Evolutionary conservation across 176 grass and related monocot species (phyloP), one percentile per base, ranked within the genome.

Genomic region (Rhynchospora pubera): DNA sequence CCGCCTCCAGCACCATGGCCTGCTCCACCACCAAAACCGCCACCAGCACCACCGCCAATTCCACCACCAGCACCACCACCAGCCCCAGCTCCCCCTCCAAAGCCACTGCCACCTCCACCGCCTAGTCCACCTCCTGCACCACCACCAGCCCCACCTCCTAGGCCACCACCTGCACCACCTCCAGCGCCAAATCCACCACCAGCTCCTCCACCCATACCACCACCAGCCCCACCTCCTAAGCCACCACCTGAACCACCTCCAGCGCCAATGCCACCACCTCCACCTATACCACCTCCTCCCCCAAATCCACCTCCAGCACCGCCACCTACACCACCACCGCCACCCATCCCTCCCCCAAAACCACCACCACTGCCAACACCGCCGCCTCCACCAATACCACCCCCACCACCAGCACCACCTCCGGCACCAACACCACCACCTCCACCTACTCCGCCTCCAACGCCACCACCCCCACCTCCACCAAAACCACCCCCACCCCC

Each of bases 91-190:
- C 63, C 81, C 2, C 51, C 90, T 10, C 87, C 84, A 0, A 64
- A 5, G 0, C 86, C 83, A 0, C 46, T 22, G 0, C 77, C 91
- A 2, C 42, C 61, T 14, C 85, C 85, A 0, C 1, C n/a, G 3
- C 87, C 88, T 0, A 78, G 51, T 0, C 86, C 86, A 1, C 74
- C 22, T 5, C 71, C 90, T 2, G 18, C 28, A 0, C 85, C 10
- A 30, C 69, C 0, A 15, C 75, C 81, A 2, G 18, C 12, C 0
- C 65, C 47, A 4, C 53, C 57, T 5, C 4, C 28, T 0, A 68
- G 18, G 22, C 7, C 86, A 0, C 66, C 68, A 15, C 67, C 86
- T 0, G 12, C 84, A 15, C 85, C 89, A 6, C 46, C 32, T 0
- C 82, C 80, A 3, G 6, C 53, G 0, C 79, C 76, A 3, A 82